A percentile compares a stretch with the other conserved stretches of the same genome.
These are phyloP conservation scores for Bolboschoenoplectus hybrid DNA, from an alignment of 202 grass and related monocot genomes.

Conservation along the genomic window DNA sequence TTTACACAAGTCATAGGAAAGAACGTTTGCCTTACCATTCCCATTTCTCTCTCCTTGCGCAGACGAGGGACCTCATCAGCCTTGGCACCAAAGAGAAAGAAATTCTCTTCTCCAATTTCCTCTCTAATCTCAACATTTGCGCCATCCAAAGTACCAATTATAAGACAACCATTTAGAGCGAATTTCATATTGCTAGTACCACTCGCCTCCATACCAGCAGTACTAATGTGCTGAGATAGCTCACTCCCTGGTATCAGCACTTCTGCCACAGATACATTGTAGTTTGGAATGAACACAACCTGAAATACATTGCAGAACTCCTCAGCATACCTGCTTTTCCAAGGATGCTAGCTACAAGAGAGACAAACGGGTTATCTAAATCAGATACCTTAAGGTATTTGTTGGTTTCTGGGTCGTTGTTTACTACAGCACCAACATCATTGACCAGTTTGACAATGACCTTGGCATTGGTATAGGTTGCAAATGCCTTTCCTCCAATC, in stretches of 20 bases:
- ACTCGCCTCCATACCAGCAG: constrained; percentile 99
- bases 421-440: constrained; percentile 94
- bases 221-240: constrained; percentile 95
- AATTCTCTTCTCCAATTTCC: constrained; percentile 91
- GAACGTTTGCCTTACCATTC: constrained; percentile 52
- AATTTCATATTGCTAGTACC: constrained; percentile 99
- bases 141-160: constrained; percentile 95
- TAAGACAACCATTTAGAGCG: constrained; percentile 88
- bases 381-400: constrained; percentile 71
- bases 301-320: constrained; percentile 30
- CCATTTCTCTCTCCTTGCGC: constrained; percentile 91
- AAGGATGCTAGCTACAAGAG: constrained; percentile 18
- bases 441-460: constrained; percentile 95
- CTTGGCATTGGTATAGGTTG: constrained; percentile 98
- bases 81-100: constrained; percentile 96
- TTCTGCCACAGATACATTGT: constrained; percentile 97
- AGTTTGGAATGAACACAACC: constrained; percentile 98
- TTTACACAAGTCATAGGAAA: neutral
- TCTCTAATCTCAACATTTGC: constrained; percentile 99
- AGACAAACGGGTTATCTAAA: constrained; percentile 12
- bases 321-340: constrained; percentile 19
- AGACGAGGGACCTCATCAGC: constrained; percentile 83
- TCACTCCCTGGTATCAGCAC: constrained; percentile 97
- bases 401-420: constrained; percentile 89
- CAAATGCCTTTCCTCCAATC: constrained; percentile 97